phyloP scores from a whole-genome alignment of 2,329 filamentous ascomycete genomes.

The Stagonosporopsis cucurbitacearum region DNA sequence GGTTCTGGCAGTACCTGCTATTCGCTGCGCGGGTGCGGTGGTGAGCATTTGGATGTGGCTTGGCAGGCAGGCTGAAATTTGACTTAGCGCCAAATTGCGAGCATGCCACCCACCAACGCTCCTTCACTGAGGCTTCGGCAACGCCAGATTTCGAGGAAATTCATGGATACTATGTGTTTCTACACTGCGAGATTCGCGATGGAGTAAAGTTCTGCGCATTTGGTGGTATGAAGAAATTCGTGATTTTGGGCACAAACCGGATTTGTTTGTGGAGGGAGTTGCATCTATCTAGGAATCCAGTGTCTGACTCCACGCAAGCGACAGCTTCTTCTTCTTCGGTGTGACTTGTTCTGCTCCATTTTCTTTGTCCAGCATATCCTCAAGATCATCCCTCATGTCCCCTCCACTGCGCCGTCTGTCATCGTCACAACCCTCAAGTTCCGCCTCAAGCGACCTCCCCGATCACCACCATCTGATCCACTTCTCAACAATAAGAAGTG shows the following conservation, averaged over 20 bases:
- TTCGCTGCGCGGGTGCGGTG: background rate
- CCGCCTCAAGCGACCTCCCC: too few species aligned
- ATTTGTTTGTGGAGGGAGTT: background rate
- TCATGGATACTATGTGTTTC: background rate
- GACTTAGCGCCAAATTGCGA: conserved; percentile 7
- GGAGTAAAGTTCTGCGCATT: too few species aligned
- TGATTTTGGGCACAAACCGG: background rate
- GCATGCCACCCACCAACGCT: background rate
- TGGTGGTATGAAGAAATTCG: background rate
- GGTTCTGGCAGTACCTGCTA: background rate
- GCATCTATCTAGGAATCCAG: background rate
- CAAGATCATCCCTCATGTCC: too few species aligned
- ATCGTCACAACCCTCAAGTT: too few species aligned
- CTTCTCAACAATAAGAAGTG: too few species aligned
- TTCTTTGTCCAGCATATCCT: too few species aligned
- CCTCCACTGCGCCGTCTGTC: too few species aligned
- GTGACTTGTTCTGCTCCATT: too few species aligned
- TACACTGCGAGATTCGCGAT: background rate
- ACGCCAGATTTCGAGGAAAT: background rate
- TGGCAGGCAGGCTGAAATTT: background rate
- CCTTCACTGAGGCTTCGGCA: background rate
- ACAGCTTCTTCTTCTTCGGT: too few species aligned
- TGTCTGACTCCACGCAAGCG: background rate
- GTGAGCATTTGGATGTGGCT: conserved; percentile 1
- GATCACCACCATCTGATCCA: too few species aligned